phyloP scores from a whole-genome alignment of 1,284 basidiomycete genomes.

The Cystobasidiaceae sp. region DNA sequence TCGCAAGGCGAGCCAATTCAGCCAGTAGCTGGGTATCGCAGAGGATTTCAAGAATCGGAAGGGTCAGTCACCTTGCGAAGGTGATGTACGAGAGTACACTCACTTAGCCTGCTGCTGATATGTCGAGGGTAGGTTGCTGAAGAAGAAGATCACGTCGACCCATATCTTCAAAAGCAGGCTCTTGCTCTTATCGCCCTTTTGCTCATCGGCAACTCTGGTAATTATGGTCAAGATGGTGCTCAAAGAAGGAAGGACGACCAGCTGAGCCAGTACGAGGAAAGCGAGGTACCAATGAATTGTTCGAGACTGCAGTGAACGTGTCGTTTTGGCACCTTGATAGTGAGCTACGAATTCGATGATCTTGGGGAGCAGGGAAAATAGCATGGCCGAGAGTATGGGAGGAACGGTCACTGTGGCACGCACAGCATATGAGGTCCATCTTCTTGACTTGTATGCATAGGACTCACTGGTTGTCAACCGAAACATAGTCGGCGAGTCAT shows the following conservation, averaged over 20 bases:
- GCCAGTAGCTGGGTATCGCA: constrained; percentile 22
- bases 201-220: background rate
- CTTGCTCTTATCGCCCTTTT: background rate
- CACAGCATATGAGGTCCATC: background rate
- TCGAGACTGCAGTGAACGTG: constrained; percentile 7
- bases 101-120: constrained; percentile 25
- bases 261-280: constrained; percentile 18
- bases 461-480: background rate
- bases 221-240: constrained; percentile 25
- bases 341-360: constrained; percentile 11
- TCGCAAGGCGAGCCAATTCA: constrained; percentile 26
- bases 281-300: constrained; percentile 30
- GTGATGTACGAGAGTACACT: background rate
- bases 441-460: background rate
- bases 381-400: constrained; percentile 6
- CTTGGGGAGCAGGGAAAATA: constrained; percentile 21
- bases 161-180: constrained; percentile 12
- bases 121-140: constrained; percentile 13
- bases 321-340: constrained; percentile 22
- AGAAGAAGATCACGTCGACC: constrained; percentile 22
- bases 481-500: background rate
- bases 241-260: constrained; percentile 19
- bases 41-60: no score
- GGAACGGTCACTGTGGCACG: constrained; percentile 4
- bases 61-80: no score